Base-by-base conservation (phyloP, 139 green algal genomes). In the Diplosphaera chodatii region DNA sequence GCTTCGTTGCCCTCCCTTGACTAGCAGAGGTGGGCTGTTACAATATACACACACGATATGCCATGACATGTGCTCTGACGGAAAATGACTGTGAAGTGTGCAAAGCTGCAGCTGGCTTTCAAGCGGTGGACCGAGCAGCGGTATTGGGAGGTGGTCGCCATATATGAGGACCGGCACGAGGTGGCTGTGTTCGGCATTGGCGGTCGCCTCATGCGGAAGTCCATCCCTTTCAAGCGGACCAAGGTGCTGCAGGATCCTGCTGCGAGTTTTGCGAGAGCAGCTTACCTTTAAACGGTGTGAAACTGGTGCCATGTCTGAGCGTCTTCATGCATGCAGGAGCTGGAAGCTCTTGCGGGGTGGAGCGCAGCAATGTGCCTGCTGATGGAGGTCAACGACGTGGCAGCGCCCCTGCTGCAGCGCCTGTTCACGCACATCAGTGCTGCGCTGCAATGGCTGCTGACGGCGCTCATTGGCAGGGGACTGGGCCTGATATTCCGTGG, bases 401-500 rank as follows among this genome's bases (percentile, higher is more conserved):
- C 64, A 25, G 20, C 55, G 29, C 82, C 84, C 0, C 59, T 86
- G 33, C 64, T 87, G 65, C 59, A 41, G 16, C 41, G 55, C 23
- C 34, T 83, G 29, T 66, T 75, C 29, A 27, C 32, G 18, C 65
- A 66, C 2, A 34, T 77, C 18, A 67, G 75, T 31, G 40, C 41
- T 4, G 76, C 72, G 4, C 34, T 81, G 6, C 80, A 71, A 40
- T 88, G 82, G 75, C 73, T 90, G 34, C 73, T 90, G 4, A 78
- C 84, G 6, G 33, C 48, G 8, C 37, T 87, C 41, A 86, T 90
- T 31, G 84, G 84, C 8, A 73, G 78, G 10, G 74, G 75, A 0
- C 72, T 90, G 32, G 84, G 82, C 0, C 82, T 90, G 0, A 63
- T 90, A 4, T 82, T 73, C 30, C 74, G 77, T 8, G 84, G 84